Base-by-base conservation (phyloP, 208 protist genomes). In the Trypanosoma conorhini region DNA sequence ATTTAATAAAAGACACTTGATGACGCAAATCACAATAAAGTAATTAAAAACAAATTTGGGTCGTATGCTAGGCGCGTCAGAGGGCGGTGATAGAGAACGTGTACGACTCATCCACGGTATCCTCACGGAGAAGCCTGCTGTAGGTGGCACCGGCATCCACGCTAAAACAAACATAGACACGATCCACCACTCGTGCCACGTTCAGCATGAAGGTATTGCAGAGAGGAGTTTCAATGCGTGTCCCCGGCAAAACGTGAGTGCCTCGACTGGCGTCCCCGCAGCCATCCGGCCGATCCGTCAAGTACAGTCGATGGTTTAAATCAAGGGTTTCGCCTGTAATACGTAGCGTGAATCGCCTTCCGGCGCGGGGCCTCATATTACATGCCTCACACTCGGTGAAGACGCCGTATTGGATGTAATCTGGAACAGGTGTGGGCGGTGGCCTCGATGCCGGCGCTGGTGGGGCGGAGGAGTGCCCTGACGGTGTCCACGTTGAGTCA, bases 321-420 rank as follows among this genome's bases (percentile, higher is more conserved):
- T n/a, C 40, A 15, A 67, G 44, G 40, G 33, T 62, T 12, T 59
- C 35, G 51, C 72, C 72, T 50, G 35, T 66, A 26, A 76, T 15
- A 50, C 35, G 66, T 26, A 76, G 5, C 2, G 63, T 76, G 44
- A 76, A 76, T 38, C 52, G 52, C 33, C 54, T 61, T 3, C 46
- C 35, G 7, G 56, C 72, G 30, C 59, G 48, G 3, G 54, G 54
- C 26, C 48, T 61, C 24, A 26, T 51, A 59, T 71, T 42, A 50
- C 72, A 76, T 24, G 28, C 26, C 13, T 59, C 63, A 64, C 72
- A 76, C 40, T 76, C 72, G 24, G 72, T 64, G 5, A 54, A 56
- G 13, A 76, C 63, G 33, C 54, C 62, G 40, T 76, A 76, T 9
- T 48, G 52, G 21, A 76, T 31, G 35, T 58, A 74, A 60, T 68